phyloP scores from a whole-genome alignment of 176 grass and related monocot species.

The Lolium multiflorum region DNA sequence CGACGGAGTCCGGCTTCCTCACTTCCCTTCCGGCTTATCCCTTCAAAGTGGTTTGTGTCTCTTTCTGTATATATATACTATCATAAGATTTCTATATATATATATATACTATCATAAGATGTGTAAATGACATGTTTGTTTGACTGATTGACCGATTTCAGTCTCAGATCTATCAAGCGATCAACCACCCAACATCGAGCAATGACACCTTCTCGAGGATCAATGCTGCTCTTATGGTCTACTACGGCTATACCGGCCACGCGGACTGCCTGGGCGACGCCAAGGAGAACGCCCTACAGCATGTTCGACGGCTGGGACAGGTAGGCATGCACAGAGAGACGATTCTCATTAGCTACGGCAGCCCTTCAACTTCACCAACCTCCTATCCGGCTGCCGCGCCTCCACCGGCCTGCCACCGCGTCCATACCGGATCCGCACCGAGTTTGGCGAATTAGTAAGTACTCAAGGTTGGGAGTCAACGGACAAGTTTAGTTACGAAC shows the following conservation, averaged over 20 bases:
- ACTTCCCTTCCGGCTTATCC: slow-evolving; percentile 62
- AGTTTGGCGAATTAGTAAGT: slow-evolving; percentile 69
- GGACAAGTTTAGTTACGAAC: background rate
- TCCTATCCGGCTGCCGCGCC: background rate
- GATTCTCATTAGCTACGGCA: slow-evolving; percentile 35
- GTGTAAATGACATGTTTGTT: background rate
- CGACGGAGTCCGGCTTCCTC: slow-evolving; percentile 54
- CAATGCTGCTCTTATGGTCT: too few species aligned
- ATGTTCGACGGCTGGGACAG: slow-evolving; percentile 51
- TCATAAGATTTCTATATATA: too few species aligned
- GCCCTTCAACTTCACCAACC: slow-evolving; percentile 36
- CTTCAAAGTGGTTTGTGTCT: slow-evolving; percentile 32
- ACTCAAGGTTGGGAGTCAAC: background rate
- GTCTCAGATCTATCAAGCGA: slow-evolving; percentile 45
- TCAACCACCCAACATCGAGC: too few species aligned
- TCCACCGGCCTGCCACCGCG: slow-evolving; percentile 43
- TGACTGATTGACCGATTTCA: background rate
- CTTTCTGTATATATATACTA: too few species aligned
- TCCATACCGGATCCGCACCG: slow-evolving; percentile 52
- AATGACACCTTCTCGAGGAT: too few species aligned
- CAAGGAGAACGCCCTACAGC: slow-evolving; percentile 28
- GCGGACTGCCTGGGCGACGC: slow-evolving; percentile 40
- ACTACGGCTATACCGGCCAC: too few species aligned
- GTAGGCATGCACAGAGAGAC: slow-evolving; percentile 69
- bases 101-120: background rate